Evolutionary conservation across 2,329 filamentous ascomycete species (phyloP).

Genomic region (Paracorniculantispora psalliotae): DNA sequence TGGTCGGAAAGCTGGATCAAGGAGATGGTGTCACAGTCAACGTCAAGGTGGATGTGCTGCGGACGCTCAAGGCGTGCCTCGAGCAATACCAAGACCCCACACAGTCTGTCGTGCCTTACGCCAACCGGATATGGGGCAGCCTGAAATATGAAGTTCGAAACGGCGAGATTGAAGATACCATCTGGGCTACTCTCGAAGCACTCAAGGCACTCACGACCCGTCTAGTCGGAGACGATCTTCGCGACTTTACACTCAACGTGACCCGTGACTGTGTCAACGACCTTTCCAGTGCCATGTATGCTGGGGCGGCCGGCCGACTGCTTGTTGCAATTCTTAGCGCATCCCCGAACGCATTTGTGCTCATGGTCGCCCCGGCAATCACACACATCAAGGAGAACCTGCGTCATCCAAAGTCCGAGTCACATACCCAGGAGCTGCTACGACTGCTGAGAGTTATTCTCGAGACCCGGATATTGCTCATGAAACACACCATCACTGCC

Average conservation of each 20-base stretch:
- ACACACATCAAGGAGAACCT: constrained; percentile 47
- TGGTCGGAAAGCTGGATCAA: constrained; percentile 54
- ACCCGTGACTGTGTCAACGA: constrained; percentile 51
- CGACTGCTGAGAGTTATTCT: constrained; percentile 48
- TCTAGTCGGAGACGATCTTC: constrained; percentile 40
- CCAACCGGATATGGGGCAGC: constrained; percentile 51
- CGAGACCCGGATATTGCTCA: constrained; percentile 39
- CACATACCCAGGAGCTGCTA: constrained; percentile 48
- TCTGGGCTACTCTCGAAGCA: constrained; percentile 51
- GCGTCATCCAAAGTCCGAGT: constrained; percentile 43
- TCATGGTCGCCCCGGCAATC: constrained; percentile 42
- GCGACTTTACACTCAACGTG: constrained; percentile 42
- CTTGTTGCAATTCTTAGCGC: constrained; percentile 47
- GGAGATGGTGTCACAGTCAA: constrained; percentile 54
- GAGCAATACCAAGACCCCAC: constrained; percentile 42
- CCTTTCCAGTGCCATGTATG: constrained; percentile 48
- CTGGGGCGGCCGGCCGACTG: constrained; percentile 47
- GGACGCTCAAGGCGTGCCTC: constrained; percentile 50
- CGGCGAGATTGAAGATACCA: constrained; percentile 53
- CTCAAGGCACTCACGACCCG: constrained; percentile 45
- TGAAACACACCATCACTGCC: constrained; percentile 27
- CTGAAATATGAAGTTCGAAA: constrained; percentile 60
- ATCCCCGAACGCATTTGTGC: constrained; percentile 42
- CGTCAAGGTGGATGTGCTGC: constrained; percentile 55
- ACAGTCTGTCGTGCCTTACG: constrained; percentile 43